Conservation (phyloP, 495 filamentous ascomycete genomes). For the Penicillium roqueforti region DNA sequence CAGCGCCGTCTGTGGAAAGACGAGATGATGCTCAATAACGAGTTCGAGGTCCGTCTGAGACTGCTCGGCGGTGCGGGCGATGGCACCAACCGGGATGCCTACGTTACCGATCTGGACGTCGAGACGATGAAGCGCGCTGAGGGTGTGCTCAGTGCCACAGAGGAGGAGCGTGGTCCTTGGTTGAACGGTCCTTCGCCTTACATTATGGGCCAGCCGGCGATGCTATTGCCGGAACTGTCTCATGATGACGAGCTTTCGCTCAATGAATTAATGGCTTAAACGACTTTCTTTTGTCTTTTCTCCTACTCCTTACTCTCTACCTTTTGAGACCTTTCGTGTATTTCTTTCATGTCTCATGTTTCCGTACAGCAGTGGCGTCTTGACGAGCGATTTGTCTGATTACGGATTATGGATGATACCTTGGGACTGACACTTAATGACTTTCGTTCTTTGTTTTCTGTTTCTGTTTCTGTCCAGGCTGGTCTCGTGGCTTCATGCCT, state of each 20-base stretch:
- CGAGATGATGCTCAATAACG: constrained; percentile 96
- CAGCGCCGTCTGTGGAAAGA: constrained; percentile 88
- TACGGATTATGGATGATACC: constrained; percentile 25
- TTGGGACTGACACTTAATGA: constrained; percentile 15
- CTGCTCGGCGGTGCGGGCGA: constrained; percentile 62
- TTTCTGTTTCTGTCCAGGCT: constrained; percentile 3
- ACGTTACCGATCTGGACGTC: constrained; percentile 91
- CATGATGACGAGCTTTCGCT: constrained; percentile 38
- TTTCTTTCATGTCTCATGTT: constrained; percentile 14
- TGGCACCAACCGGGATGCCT: constrained; percentile 53
- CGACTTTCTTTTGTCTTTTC: constrained; percentile 1
- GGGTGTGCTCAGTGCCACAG: constrained; percentile 69
- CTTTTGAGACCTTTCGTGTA: constrained; percentile 1
- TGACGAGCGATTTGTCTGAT: constrained; percentile 19
- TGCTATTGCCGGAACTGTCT: constrained; percentile 33
- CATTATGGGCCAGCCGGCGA: constrained; percentile 40
- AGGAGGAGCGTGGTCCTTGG: constrained; percentile 84
- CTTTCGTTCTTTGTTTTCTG: constrained; percentile 6
- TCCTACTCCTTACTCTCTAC: neutral
- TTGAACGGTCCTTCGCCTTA: constrained; percentile 38
- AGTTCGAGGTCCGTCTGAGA: constrained; percentile 87
- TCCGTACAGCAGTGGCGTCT: constrained; percentile 25
- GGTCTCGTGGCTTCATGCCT: neutral
- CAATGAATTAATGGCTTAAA: constrained; percentile 40
- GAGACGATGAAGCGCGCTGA: constrained; percentile 83